These are phyloP conservation scores for Teunomyces gatunensis DNA, from an alignment of 805 yeast genomes.

Conservation along the genomic window DNA sequence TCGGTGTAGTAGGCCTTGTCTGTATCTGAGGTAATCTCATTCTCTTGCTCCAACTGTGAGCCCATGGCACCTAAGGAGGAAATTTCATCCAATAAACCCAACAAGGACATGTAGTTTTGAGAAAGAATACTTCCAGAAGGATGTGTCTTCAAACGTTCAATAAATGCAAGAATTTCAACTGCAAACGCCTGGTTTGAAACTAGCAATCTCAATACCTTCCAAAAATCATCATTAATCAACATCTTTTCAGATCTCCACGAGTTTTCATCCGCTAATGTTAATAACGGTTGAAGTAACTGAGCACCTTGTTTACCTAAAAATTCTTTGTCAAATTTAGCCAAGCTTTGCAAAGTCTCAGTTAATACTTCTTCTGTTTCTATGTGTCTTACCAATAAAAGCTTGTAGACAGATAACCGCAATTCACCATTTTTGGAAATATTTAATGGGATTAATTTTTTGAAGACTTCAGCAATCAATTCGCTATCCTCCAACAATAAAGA, in stretches of 20 bases:
- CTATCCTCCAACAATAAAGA: slow-evolving; percentile 27
- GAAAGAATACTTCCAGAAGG: slow-evolving; percentile 38
- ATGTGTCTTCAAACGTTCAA: slow-evolving; percentile 38
- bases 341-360: slow-evolving; percentile 5
- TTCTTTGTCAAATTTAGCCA: slow-evolving; percentile 37
- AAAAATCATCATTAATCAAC: slow-evolving; percentile 41
- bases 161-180: slow-evolving; percentile 43
- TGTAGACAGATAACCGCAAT: slow-evolving; percentile 51
- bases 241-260: slow-evolving; percentile 42
- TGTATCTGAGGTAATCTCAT: slow-evolving; percentile 1
- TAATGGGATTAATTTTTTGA: slow-evolving; percentile 8
- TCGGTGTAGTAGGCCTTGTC: slow-evolving; percentile 4
- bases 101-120: slow-evolving; percentile 58
- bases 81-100: slow-evolving; percentile 74
- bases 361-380: background rate
- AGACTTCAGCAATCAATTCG: slow-evolving; percentile 16
- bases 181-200: slow-evolving; percentile 47
- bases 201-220: slow-evolving; percentile 52
- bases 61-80: slow-evolving; percentile 81
- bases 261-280: slow-evolving; percentile 45
- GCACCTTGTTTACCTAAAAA: slow-evolving; percentile 44
- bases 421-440: slow-evolving; percentile 29
- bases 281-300: slow-evolving; percentile 46
- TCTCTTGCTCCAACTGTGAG: slow-evolving; percentile 67
- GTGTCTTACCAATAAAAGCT: slow-evolving; percentile 45